Evolutionary conservation across 2,329 filamentous ascomycete genomes (phyloP), one percentile per base, ranked within the genome.

Genomic region (Phyllosticta ampelicida): DNA sequence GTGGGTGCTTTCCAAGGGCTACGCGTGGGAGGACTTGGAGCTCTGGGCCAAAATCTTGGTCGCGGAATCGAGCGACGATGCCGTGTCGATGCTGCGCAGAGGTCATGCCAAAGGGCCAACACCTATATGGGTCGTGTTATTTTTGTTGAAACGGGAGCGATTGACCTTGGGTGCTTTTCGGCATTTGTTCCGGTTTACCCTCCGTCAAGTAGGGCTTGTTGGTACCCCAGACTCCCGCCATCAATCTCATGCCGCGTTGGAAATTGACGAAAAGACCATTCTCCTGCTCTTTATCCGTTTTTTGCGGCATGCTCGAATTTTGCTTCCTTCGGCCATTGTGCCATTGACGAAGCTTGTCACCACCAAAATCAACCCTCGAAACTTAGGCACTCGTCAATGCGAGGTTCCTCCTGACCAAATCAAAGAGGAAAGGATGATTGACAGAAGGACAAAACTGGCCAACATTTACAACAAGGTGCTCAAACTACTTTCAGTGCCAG

Each of bases 381-480:
- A 54, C 9, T 9, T 54, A 50, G 56, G 52, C 2, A 58, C 48
- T 11, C 18, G 9, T 10, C 48, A 48, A 10, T 48, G 23, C 16
- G 48, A 20, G 13, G 10, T 52, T 19, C 19, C 44, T 1, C 20
- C n/a, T 4, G 23, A 13, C 4, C 36, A 20, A 10, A 23, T 28
- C 2, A 13, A 44, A 1, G 48, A 55, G 29, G 49, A 52, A 13
- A 55, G 9, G 21, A 18, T 53, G 48, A 23, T 5, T 18, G 30
- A 55, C 29, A 54, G 26, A 11, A 20, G 36, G 5, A 19, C 29
- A 26, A 36, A 28, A 19, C 48, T 70, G 9, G 75, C 75, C 5
- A 63, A 68, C 5, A 72, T 75, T 16, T 80, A 76, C 64, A 84
- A 84, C 60, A 67, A 66, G 18, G 67, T 77, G 48, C 71, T 84